Evolutionary conservation across 768 basidiomycete genomes (phyloP).

Genomic region (Lactifluus echinatus): DNA sequence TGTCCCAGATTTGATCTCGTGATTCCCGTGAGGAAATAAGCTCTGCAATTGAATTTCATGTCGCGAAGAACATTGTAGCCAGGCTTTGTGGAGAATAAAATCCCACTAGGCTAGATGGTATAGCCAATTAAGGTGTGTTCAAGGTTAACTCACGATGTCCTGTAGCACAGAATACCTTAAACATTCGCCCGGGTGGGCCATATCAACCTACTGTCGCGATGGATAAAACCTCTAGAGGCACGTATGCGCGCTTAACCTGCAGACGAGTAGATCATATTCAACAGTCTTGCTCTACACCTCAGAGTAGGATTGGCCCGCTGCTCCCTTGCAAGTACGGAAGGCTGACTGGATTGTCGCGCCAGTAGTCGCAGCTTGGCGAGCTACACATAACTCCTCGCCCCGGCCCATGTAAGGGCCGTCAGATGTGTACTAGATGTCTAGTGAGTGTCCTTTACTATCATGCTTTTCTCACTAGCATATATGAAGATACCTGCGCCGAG

Average conservation of each 20-base stretch:
- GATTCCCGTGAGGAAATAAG: no score
- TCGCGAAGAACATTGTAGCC: not conserved
- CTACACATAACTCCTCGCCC: not conserved
- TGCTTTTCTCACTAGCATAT: not conserved
- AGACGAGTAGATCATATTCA: not conserved
- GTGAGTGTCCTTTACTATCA: not conserved
- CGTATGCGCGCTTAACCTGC: not conserved
- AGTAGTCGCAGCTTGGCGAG: not conserved
- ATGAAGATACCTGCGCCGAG: not conserved
- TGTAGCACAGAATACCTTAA: not conserved
- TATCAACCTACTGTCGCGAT: not conserved
- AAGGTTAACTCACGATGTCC: not conserved
- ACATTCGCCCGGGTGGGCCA: not conserved
- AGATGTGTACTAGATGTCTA: not conserved
- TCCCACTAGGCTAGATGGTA: not conserved
- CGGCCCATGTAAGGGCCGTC: not conserved
- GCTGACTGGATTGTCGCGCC: not conserved
- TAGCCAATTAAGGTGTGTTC: not conserved
- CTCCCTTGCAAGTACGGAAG: not conserved
- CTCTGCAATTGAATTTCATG: not conserved
- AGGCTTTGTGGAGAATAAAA: not conserved
- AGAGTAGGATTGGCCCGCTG: not conserved
- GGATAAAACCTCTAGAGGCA: not conserved
- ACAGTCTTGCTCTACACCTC: not conserved
- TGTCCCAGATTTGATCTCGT: no score